These are phyloP conservation scores for Chrysosphaeria jannelii DNA, from an alignment of 2,329 filamentous ascomycete species.

Conservation along the genomic window DNA sequence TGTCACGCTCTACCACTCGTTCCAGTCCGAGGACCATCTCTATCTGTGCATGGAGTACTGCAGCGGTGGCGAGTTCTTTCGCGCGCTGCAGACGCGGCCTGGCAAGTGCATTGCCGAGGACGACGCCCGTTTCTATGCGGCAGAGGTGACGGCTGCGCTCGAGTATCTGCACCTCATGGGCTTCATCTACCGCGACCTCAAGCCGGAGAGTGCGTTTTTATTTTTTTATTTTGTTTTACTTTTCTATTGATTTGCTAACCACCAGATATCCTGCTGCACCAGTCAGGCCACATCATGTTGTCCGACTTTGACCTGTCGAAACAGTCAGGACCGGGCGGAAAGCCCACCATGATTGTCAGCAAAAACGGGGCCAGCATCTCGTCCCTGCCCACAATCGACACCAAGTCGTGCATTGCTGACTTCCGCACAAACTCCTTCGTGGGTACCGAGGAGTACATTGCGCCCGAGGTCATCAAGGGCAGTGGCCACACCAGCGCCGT, in stretches of 20 bases:
- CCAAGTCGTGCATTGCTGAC: conserved; percentile 90
- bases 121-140: conserved; percentile 87
- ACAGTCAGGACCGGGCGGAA: conserved; percentile 83
- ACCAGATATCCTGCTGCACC: conserved; percentile 90
- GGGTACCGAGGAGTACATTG: conserved; percentile 95
- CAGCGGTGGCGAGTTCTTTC: conserved; percentile 94
- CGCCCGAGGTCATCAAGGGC: conserved; percentile 93
- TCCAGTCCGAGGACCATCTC: conserved; percentile 93
- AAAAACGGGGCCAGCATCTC: conserved; percentile 66
- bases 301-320: conserved; percentile 97
- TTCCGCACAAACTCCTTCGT: conserved; percentile 98
- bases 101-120: conserved; percentile 96
- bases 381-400: conserved; percentile 87
- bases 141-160: conserved; percentile 82
- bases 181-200: conserved; percentile 93
- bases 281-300: conserved; percentile 99
- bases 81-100: conserved; percentile 79
- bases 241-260: conserved; percentile 10
- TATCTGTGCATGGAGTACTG: conserved; percentile 99
- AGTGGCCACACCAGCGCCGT: conserved; percentile 95
- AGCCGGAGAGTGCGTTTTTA: too few relatives aligned
- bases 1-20: conserved; percentile 92
- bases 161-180: conserved; percentile 98
- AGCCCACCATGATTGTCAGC: conserved; percentile 89
- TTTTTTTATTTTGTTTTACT: conserved; percentile 15